phyloP scores from a whole-genome alignment of 495 filamentous ascomycete genomes.

The Glarea lozoyensis region DNA sequence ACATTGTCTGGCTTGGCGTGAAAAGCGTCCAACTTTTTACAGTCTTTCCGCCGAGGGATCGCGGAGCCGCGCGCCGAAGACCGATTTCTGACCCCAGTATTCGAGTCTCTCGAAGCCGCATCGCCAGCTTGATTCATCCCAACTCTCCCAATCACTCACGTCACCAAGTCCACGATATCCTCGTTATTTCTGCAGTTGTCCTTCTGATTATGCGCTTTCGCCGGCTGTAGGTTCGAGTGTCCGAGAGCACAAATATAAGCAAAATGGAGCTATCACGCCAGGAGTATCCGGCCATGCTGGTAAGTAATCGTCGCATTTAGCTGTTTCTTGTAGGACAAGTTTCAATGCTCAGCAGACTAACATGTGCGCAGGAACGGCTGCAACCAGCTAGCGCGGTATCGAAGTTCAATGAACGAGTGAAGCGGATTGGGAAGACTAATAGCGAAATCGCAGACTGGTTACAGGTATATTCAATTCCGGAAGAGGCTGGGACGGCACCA shows the following conservation, averaged over 20 bases:
- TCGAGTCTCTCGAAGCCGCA: too few species aligned
- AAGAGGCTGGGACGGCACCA: background rate
- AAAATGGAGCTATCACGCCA: constrained; percentile 64
- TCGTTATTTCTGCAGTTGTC: background rate
- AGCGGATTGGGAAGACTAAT: constrained; percentile 80
- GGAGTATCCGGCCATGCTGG: constrained; percentile 95
- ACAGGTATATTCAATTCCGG: constrained; percentile 53
- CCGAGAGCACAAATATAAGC: constrained; percentile 4
- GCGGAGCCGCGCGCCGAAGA: too few species aligned
- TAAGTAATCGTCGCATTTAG: constrained; percentile 40
- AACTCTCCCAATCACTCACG: background rate
- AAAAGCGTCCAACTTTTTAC: too few species aligned
- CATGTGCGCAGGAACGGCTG: constrained; percentile 56
- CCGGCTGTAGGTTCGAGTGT: constrained; percentile 4
- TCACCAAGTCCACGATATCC: background rate
- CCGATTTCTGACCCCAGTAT: too few species aligned
- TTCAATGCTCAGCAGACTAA: constrained; percentile 10
- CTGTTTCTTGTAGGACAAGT: background rate
- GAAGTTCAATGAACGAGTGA: constrained; percentile 79
- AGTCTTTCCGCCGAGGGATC: too few species aligned
- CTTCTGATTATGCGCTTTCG: constrained; percentile 15
- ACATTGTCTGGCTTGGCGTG: too few species aligned
- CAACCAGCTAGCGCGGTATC: constrained; percentile 78
- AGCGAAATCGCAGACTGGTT: constrained; percentile 93
- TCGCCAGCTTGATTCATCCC: background rate